A percentile compares a stretch with the other conserved stretches of the same genome.
Evolutionary conservation across 805 yeast genomes (phyloP).

Genomic region (Ogataea zsoltii): DNA sequence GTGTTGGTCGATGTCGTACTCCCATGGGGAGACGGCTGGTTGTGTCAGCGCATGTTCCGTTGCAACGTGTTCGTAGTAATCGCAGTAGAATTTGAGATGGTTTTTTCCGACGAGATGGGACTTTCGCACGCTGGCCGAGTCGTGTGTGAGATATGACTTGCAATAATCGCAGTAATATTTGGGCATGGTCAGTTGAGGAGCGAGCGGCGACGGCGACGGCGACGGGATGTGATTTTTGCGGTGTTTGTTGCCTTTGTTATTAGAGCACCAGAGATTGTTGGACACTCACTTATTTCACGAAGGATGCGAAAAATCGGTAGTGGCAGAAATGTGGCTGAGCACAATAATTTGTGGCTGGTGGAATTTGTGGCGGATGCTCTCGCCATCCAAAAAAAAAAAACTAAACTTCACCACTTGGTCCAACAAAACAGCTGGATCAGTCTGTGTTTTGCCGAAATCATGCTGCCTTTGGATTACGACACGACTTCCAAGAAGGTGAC

Average conservation of each 20-base stretch:
- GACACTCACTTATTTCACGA: too few species aligned
- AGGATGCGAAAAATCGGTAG: too few species aligned
- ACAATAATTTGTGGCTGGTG: too few species aligned
- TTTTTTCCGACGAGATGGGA: constrained; percentile 77
- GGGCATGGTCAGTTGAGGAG: constrained; percentile 45
- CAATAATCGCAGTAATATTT: constrained; percentile 85
- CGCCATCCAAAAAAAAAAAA: not conserved
- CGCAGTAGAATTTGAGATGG: constrained; percentile 70
- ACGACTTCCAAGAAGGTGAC: constrained; percentile 31
- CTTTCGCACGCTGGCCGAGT: constrained; percentile 81
- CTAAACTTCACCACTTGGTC: not conserved
- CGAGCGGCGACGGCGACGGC: not conserved
- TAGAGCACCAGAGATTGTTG: too few species aligned
- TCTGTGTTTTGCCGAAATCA: too few species aligned
- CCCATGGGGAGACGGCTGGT: constrained; percentile 36
- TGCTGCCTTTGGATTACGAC: constrained; percentile 35
- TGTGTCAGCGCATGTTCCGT: constrained; percentile 20
- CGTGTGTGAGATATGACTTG: constrained; percentile 80
- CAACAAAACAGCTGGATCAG: too few species aligned
- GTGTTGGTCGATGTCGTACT: constrained; percentile 37
- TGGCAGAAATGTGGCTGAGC: too few species aligned
- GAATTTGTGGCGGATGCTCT: not conserved
- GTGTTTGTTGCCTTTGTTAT: too few species aligned
- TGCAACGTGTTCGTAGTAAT: constrained; percentile 60
- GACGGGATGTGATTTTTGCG: not conserved